Evolutionary conservation across 2,329 filamentous ascomycete genomes (phyloP).

Genomic region (Byssochlamys sp.): DNA sequence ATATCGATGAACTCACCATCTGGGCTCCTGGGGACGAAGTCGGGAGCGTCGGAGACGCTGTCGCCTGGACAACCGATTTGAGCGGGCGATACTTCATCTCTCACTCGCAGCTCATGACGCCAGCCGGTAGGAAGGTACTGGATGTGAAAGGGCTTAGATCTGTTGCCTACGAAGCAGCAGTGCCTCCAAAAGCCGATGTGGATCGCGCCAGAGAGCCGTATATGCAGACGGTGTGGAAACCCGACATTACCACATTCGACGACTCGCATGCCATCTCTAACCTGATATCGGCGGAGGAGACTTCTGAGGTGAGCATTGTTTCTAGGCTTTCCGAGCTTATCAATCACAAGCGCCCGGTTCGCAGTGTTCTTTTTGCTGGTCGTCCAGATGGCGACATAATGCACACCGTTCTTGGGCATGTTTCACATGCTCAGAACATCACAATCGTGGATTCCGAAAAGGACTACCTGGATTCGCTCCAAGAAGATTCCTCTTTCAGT

Average conservation of each 20-base stretch:
- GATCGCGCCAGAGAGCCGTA: constrained; percentile 6
- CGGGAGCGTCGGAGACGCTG: background rate
- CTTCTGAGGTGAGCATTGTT: background rate
- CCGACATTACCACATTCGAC: constrained; percentile 6
- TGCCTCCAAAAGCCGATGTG: constrained; percentile 2
- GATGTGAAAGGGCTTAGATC: constrained; percentile 8
- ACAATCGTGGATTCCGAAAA: no score
- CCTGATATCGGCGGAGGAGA: no score
- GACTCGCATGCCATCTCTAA: no score
- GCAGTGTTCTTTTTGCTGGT: background rate
- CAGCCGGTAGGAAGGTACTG: constrained; percentile 5
- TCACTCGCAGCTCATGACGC: constrained; percentile 4
- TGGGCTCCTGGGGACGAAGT: background rate
- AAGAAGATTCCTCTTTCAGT: no score
- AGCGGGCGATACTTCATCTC: constrained; percentile 5
- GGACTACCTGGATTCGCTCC: no score
- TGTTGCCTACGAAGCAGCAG: constrained; percentile 10
- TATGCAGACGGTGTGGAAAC: constrained; percentile 7
- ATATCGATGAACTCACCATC: constrained; percentile 10
- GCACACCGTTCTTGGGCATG: no score
- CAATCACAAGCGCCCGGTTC: background rate
- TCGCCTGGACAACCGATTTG: constrained; percentile 5
- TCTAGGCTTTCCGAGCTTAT: background rate
- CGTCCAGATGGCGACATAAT: no score
- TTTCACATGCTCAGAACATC: no score